These are phyloP conservation scores for Cercospora beticola DNA, from an alignment of 2,329 filamentous ascomycete genomes.

Conservation along the genomic window DNA sequence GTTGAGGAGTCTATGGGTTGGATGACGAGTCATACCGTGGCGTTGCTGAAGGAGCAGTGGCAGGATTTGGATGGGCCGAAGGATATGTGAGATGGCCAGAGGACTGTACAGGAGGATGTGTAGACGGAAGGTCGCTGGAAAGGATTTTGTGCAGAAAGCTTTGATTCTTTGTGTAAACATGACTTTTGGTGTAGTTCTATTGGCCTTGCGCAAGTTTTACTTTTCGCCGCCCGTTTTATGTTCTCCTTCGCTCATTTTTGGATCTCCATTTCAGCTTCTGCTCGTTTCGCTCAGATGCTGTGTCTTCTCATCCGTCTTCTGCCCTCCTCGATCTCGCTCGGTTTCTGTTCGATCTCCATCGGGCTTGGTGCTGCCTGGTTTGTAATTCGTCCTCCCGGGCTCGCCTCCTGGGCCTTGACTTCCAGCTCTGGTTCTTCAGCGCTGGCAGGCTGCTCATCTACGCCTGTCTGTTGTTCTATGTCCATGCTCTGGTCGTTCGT, in stretches of 20 bases:
- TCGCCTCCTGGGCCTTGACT: not conserved
- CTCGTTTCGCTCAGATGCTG: not conserved
- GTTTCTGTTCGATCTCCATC: not conserved
- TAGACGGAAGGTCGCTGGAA: not conserved
- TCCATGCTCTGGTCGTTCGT: too few relatives aligned
- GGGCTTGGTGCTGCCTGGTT: not conserved
- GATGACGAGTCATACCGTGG: constrained; percentile 21
- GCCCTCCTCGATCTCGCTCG: not conserved
- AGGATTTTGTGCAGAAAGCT: not conserved
- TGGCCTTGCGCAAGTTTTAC: not conserved
- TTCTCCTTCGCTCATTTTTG: not conserved
- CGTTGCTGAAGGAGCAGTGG: constrained; percentile 27
- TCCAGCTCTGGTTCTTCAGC: not conserved
- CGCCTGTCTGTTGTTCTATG: not conserved
- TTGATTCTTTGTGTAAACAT: not conserved
- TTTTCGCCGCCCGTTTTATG: not conserved
- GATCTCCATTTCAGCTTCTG: not conserved
- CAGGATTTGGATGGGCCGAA: constrained; percentile 23
- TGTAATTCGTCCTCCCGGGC: not conserved
- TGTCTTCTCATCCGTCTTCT: not conserved
- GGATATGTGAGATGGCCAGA: not conserved
- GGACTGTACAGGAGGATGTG: not conserved
- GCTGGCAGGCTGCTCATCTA: not conserved
- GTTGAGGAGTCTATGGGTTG: constrained; percentile 25
- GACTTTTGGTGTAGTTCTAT: not conserved